Evolutionary conservation across 1,139 yeast genomes (phyloP), one percentile per base, ranked within the genome.

Genomic region (Taphrina communis): DNA sequence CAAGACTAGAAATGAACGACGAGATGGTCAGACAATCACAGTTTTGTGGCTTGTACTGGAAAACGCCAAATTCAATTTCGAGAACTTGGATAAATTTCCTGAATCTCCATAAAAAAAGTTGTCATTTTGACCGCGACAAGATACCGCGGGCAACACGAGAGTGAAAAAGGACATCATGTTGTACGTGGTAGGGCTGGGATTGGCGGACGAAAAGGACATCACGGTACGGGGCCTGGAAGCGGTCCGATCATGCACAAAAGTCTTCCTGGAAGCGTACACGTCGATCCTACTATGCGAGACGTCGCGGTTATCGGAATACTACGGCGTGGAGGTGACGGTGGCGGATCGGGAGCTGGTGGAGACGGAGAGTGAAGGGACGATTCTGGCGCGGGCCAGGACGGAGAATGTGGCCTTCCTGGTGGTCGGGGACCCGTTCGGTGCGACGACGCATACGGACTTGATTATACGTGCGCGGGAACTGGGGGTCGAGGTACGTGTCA

Each of bases 341-440:
- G 99, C 99, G 14, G 98, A 94, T 76, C 84, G 99, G 78, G 99
- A 94, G 76, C 82, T 93, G 73, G 99, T 94, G 31, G 99, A 94
- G 78, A 82, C 88, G 65, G 96, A 95, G 5, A 86, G 95, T 38
- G 98, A 93, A 75, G 83, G 83, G 53, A 25, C 31, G 31, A 94
- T 94, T 71, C 81, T 94, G 72, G 87, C 82, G 38, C 88, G 85
- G 69, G 97, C 96, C 0, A 86, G 89, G 58, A 81, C 78, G 25
- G 71, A 70, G 25, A 94, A 90, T 69, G 84, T 94, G 76, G 98
- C 97, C 0, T 92, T 94, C 75, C 82, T 94, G 73, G 99, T 94
- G 21, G 99, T 94, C 36, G 99, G 99, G 51, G 99, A 94, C 77
- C 97, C 96, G 46, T 93, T 91, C 77, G 99, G 99, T 44, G 99